A percentile compares a stretch with the other conserved stretches of the same genome.
phyloP scores from a whole-genome alignment of 768 basidiomycete species.

The Hydnum rufescens region DNA sequence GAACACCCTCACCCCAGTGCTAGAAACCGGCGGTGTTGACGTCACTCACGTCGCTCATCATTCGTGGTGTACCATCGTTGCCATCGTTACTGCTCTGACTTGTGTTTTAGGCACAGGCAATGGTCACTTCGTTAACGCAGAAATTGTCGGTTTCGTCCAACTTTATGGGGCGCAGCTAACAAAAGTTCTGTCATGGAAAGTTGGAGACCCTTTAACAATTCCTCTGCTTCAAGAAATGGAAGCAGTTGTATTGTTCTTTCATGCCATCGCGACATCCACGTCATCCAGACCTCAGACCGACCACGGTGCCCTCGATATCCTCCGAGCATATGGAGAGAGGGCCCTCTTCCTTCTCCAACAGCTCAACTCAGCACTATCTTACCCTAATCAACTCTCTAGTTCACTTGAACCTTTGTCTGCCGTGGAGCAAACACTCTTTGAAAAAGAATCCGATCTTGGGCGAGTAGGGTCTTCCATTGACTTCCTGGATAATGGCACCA shows the following conservation, averaged over 20 bases:
- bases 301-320: constrained; percentile 31
- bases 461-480: constrained; percentile 23
- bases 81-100: constrained; percentile 55
- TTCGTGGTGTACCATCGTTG: constrained; percentile 69
- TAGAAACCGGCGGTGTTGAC: constrained; percentile 55
- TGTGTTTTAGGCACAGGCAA: constrained; percentile 31
- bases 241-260: constrained; percentile 57
- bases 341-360: constrained; percentile 65
- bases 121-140: constrained; percentile 57
- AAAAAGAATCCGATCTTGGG: constrained; percentile 30
- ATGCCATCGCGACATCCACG: constrained; percentile 32
- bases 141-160: constrained; percentile 71
- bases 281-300: constrained; percentile 24
- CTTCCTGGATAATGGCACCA: constrained; percentile 39
- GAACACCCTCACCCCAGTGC: constrained; percentile 55
- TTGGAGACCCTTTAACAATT: constrained; percentile 54
- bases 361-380: constrained; percentile 74
- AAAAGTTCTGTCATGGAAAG: constrained; percentile 62
- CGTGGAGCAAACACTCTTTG: constrained; percentile 50
- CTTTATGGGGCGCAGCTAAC: constrained; percentile 67
- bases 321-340: constrained; percentile 46
- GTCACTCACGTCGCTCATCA: constrained; percentile 59
- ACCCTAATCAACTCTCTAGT: constrained; percentile 73
- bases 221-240: constrained; percentile 70
- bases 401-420: constrained; percentile 59